phyloP scores from a whole-genome alignment of 805 yeast species.

The Pichia scutulata region DNA sequence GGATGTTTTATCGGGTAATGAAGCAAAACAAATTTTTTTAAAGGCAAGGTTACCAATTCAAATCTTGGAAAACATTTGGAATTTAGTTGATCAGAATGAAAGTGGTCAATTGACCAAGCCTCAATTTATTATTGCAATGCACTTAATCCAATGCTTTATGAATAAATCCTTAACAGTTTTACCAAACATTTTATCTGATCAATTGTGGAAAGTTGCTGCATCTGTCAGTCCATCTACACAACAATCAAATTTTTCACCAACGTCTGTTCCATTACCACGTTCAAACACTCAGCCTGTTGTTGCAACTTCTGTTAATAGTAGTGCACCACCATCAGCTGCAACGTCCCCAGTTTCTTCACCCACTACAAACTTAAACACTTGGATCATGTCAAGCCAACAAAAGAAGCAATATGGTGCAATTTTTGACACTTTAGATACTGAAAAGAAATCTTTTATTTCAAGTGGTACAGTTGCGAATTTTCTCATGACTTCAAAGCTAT shows the following conservation, averaged over 20 bases:
- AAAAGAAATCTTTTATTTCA: slow-evolving; percentile 51
- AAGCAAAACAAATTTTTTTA: slow-evolving; percentile 77
- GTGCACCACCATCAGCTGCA: not conserved
- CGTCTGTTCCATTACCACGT: slow-evolving; percentile 8
- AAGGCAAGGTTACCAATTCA: slow-evolving; percentile 81
- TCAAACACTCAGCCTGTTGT: not conserved
- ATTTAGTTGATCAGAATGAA: slow-evolving; percentile 68
- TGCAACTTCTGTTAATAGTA: not conserved
- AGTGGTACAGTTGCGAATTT: slow-evolving; percentile 83
- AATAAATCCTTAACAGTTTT: slow-evolving; percentile 48
- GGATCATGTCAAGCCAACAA: slow-evolving; percentile 64
- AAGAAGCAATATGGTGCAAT: slow-evolving; percentile 71
- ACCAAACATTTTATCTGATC: slow-evolving; percentile 28
- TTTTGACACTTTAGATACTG: slow-evolving; percentile 70
- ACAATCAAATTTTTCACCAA: slow-evolving; percentile 14
- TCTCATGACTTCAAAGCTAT: slow-evolving; percentile 77
- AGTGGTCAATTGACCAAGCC: slow-evolving; percentile 64
- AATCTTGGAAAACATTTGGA: slow-evolving; percentile 82
- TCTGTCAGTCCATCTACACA: slow-evolving; percentile 8
- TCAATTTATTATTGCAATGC: slow-evolving; percentile 91
- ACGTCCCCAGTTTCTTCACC: slow-evolving; percentile 4
- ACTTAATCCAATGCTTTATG: slow-evolving; percentile 75
- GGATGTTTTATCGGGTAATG: slow-evolving; percentile 58
- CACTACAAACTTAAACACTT: slow-evolving; percentile 28
- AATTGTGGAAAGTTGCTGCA: slow-evolving; percentile 27